Percentiles rank a stretch among this genome's conserved stretches.
phyloP scores from a whole-genome alignment of 176 grass and related monocot species.

The Carex kokanica region DNA sequence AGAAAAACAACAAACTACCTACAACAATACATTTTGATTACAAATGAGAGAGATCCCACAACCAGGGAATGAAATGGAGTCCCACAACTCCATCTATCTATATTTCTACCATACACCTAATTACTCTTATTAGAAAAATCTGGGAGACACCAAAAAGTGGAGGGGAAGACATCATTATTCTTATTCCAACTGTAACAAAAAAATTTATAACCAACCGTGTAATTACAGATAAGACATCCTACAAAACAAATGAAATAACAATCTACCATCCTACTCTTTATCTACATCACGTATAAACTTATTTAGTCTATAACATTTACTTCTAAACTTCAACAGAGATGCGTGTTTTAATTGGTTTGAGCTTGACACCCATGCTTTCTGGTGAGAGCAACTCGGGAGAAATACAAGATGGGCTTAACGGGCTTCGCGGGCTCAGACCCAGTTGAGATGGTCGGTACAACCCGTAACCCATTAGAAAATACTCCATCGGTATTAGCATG shows the following conservation, averaged over 20 bases:
- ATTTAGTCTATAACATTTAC: neutral
- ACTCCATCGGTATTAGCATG: constrained; percentile 94
- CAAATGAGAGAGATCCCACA: constrained; percentile 33
- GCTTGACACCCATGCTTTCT: constrained; percentile 95
- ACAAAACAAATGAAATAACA: constrained; percentile 25
- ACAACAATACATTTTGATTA: neutral
- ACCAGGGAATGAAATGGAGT: constrained; percentile 45
- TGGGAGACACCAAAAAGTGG: constrained; percentile 24
- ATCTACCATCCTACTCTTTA: constrained; percentile 12
- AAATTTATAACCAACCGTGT: constrained; percentile 2
- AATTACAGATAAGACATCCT: constrained; percentile 21
- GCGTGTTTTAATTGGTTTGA: constrained; percentile 92
- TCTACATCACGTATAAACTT: constrained; percentile 18
- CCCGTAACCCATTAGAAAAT: constrained; percentile 92
- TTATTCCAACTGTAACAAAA: constrained; percentile 22
- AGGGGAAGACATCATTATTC: constrained; percentile 8
- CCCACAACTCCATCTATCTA: neutral
- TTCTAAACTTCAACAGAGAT: constrained; percentile 55
- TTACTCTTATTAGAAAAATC: neutral
- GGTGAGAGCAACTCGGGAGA: constrained; percentile 84
- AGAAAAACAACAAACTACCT: constrained; percentile 61
- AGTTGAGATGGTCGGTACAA: constrained; percentile 68
- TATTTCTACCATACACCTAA: neutral
- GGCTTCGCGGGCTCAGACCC: constrained; percentile 69
- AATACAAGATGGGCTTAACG: constrained; percentile 77